Evolutionary conservation across 169 alveolate species (phyloP).

Genomic region (Ichthyophthirius multifiliis): DNA sequence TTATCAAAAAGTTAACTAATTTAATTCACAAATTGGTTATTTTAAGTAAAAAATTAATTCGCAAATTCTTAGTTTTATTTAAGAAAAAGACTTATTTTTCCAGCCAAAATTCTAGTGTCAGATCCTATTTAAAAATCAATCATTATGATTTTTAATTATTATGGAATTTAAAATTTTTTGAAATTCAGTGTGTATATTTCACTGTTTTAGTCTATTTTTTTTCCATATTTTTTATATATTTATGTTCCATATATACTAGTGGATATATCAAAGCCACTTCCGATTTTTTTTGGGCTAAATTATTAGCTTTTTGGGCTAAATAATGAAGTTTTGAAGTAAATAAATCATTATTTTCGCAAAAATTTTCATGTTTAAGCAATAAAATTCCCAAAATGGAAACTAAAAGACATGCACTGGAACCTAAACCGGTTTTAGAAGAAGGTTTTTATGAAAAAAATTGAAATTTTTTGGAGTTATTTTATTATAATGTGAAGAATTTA

Average conservation of each 20-base stretch:
- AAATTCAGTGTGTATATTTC: too few species aligned
- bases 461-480: background rate
- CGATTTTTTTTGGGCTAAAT: constrained; percentile 9
- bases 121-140: background rate
- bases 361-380: background rate
- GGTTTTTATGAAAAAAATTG: background rate
- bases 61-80: background rate
- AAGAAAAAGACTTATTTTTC: background rate
- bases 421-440: constrained; percentile 5
- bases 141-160: background rate
- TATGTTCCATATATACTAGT: constrained; percentile 12
- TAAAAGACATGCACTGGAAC: constrained; percentile 6
- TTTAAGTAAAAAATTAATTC: background rate
- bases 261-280: constrained; percentile 11
- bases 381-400: background rate
- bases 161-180: background rate
- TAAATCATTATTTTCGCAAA: background rate
- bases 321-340: background rate
- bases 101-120: background rate
- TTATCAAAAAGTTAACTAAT: too few species aligned
- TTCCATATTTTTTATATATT: background rate
- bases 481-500: background rate
- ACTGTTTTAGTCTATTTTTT: too few species aligned
- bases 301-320: constrained; percentile 10
- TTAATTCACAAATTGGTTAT: too few species aligned